Evolutionary conservation across 345 rosid species (phyloP).

Genomic region (Xanthoceras sorbifolium): DNA sequence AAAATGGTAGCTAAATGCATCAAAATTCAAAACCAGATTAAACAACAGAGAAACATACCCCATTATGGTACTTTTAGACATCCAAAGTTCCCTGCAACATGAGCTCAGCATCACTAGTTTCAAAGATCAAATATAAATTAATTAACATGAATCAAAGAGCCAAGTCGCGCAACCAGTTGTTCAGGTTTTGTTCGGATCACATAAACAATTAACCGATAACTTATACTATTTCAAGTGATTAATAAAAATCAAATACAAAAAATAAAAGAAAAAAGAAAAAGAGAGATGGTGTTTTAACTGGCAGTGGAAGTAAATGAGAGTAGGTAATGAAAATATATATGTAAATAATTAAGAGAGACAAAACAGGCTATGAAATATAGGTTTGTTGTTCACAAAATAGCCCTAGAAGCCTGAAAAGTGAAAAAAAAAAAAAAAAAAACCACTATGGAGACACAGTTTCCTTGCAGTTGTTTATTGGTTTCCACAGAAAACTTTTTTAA

Average conservation of each 20-base stretch:
- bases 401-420: too few relatives aligned
- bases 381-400: conserved; percentile 1
- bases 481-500: background rate
- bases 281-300: background rate
- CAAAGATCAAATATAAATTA: background rate
- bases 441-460: too few relatives aligned
- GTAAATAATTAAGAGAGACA: background rate
- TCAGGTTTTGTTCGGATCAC: too few relatives aligned
- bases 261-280: background rate
- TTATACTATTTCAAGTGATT: too few relatives aligned
- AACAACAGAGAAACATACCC: background rate
- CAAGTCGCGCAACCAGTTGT: too few relatives aligned
- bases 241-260: too few relatives aligned
- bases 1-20: too few relatives aligned
- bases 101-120: background rate
- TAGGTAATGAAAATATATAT: background rate
- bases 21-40: background rate
- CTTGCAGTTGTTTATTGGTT: background rate
- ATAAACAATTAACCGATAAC: too few relatives aligned
- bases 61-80: background rate
- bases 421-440: too few relatives aligned
- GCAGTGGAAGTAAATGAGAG: background rate
- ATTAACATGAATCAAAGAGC: too few relatives aligned
- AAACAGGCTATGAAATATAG: background rate
- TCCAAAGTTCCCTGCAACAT: background rate